Base-by-base conservation (phyloP, 345 rosid genomes). In the Sapria himalayana region DNA sequence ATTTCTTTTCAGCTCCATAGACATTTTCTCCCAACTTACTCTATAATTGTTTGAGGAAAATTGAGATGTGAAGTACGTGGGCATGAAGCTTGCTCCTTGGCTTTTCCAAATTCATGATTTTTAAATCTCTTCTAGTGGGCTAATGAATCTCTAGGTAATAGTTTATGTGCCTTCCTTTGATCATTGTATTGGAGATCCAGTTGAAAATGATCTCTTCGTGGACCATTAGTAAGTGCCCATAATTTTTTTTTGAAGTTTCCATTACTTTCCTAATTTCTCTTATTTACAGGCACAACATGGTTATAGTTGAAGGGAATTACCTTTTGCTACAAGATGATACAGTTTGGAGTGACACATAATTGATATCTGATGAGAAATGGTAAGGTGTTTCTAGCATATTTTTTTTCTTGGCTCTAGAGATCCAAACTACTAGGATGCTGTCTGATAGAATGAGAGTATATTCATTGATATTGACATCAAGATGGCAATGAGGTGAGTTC, bases 131-230 rank as follows among this genome's bases (percentile, higher is more conserved):
- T n/a, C n/a, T n/a, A n/a, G n/a, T n/a, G n/a, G n/a, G n/a, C n/a
- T n/a, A n/a, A n/a, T n/a, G n/a, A n/a, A n/a, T n/a, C n/a, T n/a
- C n/a, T 64, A 89, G 93, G 93, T 79, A 24, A 71, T 81, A 24
- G 92, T 74, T 47, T 74, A 71, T 66, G 95, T 54, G 17, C 93
- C 99, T 33, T 77, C 93, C 22, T 84, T 89, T 44, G 86, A 79
- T 65, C 99, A 89, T 39, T 79, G 95, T 47, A 60, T 79, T 57
- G 95, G 99, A 34, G 93, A 89, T 61, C 95, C 93, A 15, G 58
- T 84, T 53, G 93, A 89, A 66, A 79, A 73, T 39, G 86, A 80
- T 59, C 79, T 89, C 45, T 71, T 80, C 59, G 64, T 80, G 46
- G 67, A 74, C 59, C 60, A 67, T 46, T 81, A 79, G 93, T 89